Percentiles rank a stretch among this genome's conserved stretches.
Evolutionary conservation across 2,329 filamentous ascomycete genomes (phyloP).

Genomic region (Colletotrichum graminicola): DNA sequence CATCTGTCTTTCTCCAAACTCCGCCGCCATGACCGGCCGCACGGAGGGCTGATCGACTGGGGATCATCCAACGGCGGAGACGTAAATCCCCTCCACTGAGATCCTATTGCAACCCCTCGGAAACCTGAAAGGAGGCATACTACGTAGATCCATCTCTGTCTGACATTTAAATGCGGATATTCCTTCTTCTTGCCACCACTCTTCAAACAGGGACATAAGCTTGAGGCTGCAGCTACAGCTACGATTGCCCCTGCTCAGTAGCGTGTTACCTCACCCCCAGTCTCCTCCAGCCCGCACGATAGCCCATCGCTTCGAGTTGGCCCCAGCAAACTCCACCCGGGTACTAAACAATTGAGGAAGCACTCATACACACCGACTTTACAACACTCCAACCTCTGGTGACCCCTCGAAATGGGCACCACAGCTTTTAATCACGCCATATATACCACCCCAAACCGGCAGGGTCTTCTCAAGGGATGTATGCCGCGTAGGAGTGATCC

Average conservation of each 20-base stretch:
- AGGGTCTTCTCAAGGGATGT: background rate
- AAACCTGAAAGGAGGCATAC: slow-evolving; percentile 12
- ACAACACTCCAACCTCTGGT: background rate
- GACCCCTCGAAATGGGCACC: background rate
- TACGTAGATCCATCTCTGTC: background rate
- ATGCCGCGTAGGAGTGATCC: background rate
- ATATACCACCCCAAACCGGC: background rate
- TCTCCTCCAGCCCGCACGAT: background rate
- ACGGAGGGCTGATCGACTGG: slow-evolving; percentile 35
- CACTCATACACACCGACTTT: slow-evolving; percentile 1
- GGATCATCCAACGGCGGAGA: slow-evolving; percentile 10
- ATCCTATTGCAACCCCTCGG: slow-evolving; percentile 17
- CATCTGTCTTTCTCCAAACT: slow-evolving; percentile 1
- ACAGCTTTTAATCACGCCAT: background rate
- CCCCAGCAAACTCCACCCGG: background rate
- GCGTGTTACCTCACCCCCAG: background rate
- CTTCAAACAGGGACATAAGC: background rate
- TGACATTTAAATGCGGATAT: slow-evolving; percentile 20
- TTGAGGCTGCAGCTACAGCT: background rate
- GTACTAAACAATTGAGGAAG: background rate
- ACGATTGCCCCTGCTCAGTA: slow-evolving; percentile 19
- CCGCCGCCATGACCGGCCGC: slow-evolving; percentile 32
- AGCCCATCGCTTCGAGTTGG: background rate
- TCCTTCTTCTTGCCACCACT: background rate
- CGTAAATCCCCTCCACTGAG: slow-evolving; percentile 26